These are phyloP conservation scores for Erythrophleum fordii DNA, from an alignment of 306 rosid genomes.

Conservation along the genomic window DNA sequence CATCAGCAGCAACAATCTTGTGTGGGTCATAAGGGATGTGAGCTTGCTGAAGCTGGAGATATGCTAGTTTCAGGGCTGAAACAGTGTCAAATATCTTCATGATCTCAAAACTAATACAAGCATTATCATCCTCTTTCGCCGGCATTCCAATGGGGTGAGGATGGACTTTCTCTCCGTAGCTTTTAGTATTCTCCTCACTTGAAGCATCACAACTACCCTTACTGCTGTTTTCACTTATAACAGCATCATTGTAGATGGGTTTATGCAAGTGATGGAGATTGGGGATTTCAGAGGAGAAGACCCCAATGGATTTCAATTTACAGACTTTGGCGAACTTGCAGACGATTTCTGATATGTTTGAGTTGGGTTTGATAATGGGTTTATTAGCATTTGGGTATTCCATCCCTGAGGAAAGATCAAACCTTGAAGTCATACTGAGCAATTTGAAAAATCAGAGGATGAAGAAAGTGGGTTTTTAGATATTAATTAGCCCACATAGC, in stretches of 20 bases:
- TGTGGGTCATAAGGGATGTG: constrained; percentile 75
- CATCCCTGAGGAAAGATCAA: constrained; percentile 49
- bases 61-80: constrained; percentile 73
- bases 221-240: constrained; percentile 41
- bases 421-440: constrained; percentile 29
- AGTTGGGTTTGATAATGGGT: constrained; percentile 58
- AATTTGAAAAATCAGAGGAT: constrained; percentile 25
- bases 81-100: constrained; percentile 60
- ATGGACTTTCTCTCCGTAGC: constrained; percentile 50
- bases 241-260: constrained; percentile 39
- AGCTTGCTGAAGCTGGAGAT: constrained; percentile 82
- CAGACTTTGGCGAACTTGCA: constrained; percentile 74
- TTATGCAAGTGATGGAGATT: constrained; percentile 46
- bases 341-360: constrained; percentile 74
- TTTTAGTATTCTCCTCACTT: constrained; percentile 42
- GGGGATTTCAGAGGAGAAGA: constrained; percentile 58
- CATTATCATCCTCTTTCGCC: constrained; percentile 20
- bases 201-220: not conserved
- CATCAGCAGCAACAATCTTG: constrained; percentile 76
- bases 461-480: not conserved
- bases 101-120: constrained; percentile 42
- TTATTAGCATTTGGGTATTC: constrained; percentile 52
- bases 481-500: constrained; percentile 21
- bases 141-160: constrained; percentile 48
- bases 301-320: constrained; percentile 79